phyloP scores from a whole-genome alignment of 164 flowering plant species.

The Cinnamomum chago region DNA sequence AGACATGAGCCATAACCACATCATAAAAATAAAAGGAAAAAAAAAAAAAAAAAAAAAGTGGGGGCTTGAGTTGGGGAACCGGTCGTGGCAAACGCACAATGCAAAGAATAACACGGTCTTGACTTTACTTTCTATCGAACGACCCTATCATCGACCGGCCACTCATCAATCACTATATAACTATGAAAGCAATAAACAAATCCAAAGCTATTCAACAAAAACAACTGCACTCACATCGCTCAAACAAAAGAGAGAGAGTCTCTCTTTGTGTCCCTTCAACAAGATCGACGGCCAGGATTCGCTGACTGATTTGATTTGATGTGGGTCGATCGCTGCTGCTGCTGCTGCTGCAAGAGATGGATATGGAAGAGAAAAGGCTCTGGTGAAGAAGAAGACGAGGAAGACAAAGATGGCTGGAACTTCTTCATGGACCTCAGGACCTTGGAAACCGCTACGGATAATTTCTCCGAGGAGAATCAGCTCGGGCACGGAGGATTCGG shows the following conservation, averaged over 20 bases:
- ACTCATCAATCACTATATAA: too few species aligned
- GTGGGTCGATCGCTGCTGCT: background rate
- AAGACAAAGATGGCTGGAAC: conserved; percentile 13
- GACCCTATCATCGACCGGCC: background rate
- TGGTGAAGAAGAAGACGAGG: conserved; percentile 18
- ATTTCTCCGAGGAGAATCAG: conserved; percentile 64
- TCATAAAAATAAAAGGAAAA: too few species aligned
- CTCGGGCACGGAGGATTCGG: conserved; percentile 90
- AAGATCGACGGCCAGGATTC: background rate
- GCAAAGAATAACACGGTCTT: background rate
- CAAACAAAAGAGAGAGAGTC: background rate
- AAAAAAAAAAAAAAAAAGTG: too few species aligned
- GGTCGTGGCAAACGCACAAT: background rate
- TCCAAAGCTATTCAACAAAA: too few species aligned
- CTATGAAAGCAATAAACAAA: too few species aligned
- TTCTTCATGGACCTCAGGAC: conserved; percentile 53
- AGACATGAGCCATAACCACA: too few species aligned
- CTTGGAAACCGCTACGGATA: conserved; percentile 64
- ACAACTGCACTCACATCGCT: too few species aligned
- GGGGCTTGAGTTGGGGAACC: too few species aligned
- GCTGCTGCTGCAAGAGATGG: conserved; percentile 1
- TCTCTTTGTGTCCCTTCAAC: background rate
- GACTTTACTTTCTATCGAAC: background rate
- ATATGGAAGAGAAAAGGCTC: background rate
- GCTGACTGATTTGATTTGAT: background rate